Evolutionary conservation across 2,329 filamentous ascomycete genomes (phyloP), one percentile per base, ranked within the genome.

Genomic region (Fusarium sacchari): DNA sequence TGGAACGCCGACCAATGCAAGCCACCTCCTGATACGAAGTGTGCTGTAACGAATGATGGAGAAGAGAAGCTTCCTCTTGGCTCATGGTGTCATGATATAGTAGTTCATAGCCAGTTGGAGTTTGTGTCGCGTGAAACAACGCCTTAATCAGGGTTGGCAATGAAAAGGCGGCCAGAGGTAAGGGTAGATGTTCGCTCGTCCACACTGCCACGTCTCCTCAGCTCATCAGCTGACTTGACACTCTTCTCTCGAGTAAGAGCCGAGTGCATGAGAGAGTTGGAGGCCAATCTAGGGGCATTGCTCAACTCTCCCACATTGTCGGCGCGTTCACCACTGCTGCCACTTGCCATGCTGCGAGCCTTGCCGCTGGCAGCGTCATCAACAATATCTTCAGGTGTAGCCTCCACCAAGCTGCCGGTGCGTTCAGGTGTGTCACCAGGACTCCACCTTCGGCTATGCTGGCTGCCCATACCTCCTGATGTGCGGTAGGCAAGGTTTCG

Each of bases 131-230:
- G 32, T 58, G n/a, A 57, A 57, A 50, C 6, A 66, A 56, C 32
- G 30, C 50, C 32, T 69, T 83, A 89, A 82, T 96, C 94, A 24
- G 94, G 94, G 82, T 97, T 97, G 77, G 94, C 94, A 79, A 97
- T 95, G 82, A 93, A 96, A 66, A 97, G 87, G 71, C 94, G 89
- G 55, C 91, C 91, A 34, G 89, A 88, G 26, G 89, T 90, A 80
- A 96, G 91, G 3, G 93, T 95, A 82, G 90, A 92, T 10, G 92
- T 93, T 78, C 93, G 87, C 82, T 96, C 94, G 80, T 96, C 94
- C 55, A 97, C 93, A 79, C 94, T 96, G 64, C 94, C 94, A 78
- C 93, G 88, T 76, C 94, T 87, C 77, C 88, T 88, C 62, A 97
- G 84, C 71, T 96, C 94, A 30, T 94, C 93, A 7, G 89, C 87